Conservation (phyloP, 1,139 yeast species). For the Geotrichum reessii region DNA sequence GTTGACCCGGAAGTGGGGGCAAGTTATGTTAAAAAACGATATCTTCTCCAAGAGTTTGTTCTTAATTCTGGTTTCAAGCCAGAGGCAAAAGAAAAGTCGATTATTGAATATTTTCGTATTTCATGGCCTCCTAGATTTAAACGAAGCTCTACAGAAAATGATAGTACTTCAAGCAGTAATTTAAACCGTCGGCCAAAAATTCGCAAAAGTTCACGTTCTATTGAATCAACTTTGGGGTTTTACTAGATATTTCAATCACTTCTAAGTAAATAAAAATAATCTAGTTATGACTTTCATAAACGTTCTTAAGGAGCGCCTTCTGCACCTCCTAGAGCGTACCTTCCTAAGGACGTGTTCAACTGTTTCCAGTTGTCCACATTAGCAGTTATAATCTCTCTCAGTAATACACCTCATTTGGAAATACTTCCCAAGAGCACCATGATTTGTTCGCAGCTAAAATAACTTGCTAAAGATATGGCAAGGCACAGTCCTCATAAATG, state of each 20-base stretch:
- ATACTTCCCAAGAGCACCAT: no score
- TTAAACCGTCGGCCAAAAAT: not conserved
- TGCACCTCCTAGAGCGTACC: no score
- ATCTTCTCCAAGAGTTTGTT: conserved; percentile 11
- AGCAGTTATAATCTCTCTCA: no score
- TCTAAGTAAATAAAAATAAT: no score
- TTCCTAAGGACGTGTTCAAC: no score
- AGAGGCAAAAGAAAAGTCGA: not conserved
- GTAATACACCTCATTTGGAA: no score
- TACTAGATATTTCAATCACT: not conserved
- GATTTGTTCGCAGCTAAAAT: no score
- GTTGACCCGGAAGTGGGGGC: conserved; percentile 11
- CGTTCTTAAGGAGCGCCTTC: no score
- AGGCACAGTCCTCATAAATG: no score
- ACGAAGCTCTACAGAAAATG: not conserved
- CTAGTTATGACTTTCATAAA: no score
- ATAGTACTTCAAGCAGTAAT: not conserved
- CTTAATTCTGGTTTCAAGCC: not conserved
- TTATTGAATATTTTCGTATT: not conserved
- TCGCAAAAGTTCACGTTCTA: not conserved
- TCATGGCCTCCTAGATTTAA: not conserved
- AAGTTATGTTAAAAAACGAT: conserved; percentile 7
- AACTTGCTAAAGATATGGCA: no score
- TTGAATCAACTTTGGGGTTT: not conserved
- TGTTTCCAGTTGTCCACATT: no score